A percentile compares a stretch with the other conserved stretches of the same genome.
Evolutionary conservation across 2,329 filamentous ascomycete species (phyloP).

Genomic region (Ceratocystis papillata): DNA sequence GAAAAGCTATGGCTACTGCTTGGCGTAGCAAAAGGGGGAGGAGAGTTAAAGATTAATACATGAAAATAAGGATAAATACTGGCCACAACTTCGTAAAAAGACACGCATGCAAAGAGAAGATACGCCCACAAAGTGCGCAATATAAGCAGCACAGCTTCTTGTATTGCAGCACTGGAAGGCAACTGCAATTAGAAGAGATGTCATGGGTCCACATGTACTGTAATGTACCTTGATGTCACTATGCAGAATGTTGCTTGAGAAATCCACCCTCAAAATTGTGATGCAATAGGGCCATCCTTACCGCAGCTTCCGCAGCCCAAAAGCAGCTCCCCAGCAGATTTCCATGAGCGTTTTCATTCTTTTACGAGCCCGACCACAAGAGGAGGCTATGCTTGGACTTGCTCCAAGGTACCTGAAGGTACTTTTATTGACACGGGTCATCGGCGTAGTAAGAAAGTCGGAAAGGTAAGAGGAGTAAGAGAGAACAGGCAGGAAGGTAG

Average conservation of each 20-base stretch:
- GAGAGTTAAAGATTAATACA: neutral
- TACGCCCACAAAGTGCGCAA: neutral
- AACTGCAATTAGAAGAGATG: neutral
- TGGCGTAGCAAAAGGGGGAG: neutral
- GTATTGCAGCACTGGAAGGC: neutral
- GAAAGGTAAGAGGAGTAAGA: neutral
- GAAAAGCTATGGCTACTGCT: neutral
- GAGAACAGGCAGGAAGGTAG: neutral
- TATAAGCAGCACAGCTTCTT: neutral
- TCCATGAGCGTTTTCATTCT: no score
- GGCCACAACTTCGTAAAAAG: neutral
- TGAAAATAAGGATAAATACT: neutral
- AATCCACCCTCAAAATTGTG: neutral
- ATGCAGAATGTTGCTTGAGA: neutral
- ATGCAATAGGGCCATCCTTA: neutral
- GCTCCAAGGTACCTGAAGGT: neutral
- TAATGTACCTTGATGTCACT: neutral
- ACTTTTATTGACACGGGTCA: neutral
- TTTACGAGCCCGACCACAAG: no score
- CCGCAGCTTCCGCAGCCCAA: constrained; percentile 6
- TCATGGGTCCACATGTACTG: neutral
- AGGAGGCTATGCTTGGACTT: neutral
- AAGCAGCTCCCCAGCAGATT: neutral
- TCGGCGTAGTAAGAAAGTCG: neutral
- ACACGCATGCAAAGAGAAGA: neutral